Evolutionary conservation across 2,329 filamentous ascomycete species (phyloP).

Genomic region (Verticillium nonalfalfae): DNA sequence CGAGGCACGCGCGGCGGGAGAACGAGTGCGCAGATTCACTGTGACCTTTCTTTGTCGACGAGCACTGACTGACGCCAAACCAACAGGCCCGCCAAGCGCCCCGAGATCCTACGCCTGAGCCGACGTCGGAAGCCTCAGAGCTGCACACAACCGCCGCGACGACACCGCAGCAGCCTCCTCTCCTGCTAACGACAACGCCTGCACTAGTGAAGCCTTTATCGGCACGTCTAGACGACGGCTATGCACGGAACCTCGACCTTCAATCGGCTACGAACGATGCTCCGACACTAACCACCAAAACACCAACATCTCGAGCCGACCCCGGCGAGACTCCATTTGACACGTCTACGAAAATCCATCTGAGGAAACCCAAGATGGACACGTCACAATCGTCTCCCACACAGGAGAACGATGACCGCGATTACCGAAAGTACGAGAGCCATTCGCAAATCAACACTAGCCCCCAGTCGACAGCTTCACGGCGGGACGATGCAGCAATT

Average conservation of each 20-base stretch:
- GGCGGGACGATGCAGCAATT: constrained; percentile 6
- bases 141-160: neutral
- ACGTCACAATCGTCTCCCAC: constrained; percentile 48
- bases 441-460: constrained; percentile 8
- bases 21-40: neutral
- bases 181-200: neutral
- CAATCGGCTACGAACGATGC: neutral
- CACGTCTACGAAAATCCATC: constrained; percentile 1
- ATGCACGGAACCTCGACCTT: neutral
- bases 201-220: neutral
- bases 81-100: neutral
- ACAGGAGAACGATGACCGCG: constrained; percentile 49
- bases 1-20: neutral
- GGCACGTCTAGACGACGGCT: neutral
- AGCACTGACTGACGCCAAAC: neutral
- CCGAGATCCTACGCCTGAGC: neutral
- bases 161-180: neutral
- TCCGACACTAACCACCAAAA: constrained; percentile 1
- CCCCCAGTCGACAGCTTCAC: neutral
- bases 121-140: neutral
- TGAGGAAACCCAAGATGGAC: constrained; percentile 29
- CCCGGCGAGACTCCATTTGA: constrained; percentile 7
- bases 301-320: neutral
- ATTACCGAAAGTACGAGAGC: constrained; percentile 35
- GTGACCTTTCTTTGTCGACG: neutral